Percentiles rank a stretch among this genome's conserved stretches.
These are phyloP conservation scores for Saccharomyces cerevisiae DNA, from an alignment of 805 yeast species.

Conservation along the genomic window DNA sequence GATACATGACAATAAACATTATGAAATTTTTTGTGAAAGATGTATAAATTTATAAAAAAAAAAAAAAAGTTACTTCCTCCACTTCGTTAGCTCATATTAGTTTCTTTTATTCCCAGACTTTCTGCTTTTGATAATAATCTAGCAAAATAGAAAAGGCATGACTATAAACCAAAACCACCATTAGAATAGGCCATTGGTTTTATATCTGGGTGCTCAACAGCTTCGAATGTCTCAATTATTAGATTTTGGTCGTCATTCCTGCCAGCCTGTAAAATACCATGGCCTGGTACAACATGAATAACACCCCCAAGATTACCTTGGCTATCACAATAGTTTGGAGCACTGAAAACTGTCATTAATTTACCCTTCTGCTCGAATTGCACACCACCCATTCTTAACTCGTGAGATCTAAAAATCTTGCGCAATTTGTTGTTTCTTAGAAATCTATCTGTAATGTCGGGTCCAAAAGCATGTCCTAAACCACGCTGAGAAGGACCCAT, in stretches of 20 bases:
- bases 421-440: constrained; percentile 62
- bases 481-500: constrained; percentile 89
- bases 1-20: neutral
- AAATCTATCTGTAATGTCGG: constrained; percentile 80
- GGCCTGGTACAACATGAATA: constrained; percentile 50
- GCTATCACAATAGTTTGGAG: constrained; percentile 94
- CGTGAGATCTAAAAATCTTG: constrained; percentile 88
- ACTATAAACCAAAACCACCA: constrained; percentile 34
- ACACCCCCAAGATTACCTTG: constrained; percentile 89
- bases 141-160: neutral
- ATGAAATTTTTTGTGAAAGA: neutral
- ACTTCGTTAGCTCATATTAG: neutral
- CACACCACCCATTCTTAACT: constrained; percentile 87
- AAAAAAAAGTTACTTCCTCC: neutral
- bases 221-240: constrained; percentile 55
- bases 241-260: constrained; percentile 41
- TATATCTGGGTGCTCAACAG: constrained; percentile 83
- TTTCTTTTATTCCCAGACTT: neutral
- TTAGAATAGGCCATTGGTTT: constrained; percentile 90
- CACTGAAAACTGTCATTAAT: constrained; percentile 90
- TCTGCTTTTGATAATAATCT: neutral
- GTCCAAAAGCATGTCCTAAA: constrained; percentile 92
- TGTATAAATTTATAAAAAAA: neutral
- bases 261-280: constrained; percentile 32
- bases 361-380: constrained; percentile 80